phyloP scores from a whole-genome alignment of 139 green algal genomes.

The Chlorella sp. region DNA sequence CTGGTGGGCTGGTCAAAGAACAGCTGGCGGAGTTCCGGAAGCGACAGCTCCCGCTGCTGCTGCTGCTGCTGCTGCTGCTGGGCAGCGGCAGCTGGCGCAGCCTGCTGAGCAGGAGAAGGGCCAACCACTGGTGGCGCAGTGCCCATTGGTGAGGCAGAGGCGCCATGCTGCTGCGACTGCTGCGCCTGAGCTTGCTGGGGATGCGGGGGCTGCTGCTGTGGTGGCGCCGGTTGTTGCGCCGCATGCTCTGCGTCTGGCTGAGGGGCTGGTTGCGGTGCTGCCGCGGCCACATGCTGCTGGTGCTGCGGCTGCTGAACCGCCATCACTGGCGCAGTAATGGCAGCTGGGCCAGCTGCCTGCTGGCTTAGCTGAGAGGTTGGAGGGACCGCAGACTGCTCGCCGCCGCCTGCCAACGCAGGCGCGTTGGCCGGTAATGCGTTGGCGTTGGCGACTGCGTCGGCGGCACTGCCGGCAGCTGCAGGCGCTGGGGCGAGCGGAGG shows the following conservation, averaged over 20 bases:
- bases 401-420: too few species aligned
- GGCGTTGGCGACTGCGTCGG: too few species aligned
- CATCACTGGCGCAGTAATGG: too few species aligned
- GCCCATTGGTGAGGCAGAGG: not conserved
- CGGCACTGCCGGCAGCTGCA: too few species aligned
- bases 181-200: not conserved
- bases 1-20: conserved; percentile 27
- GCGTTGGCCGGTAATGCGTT: too few species aligned
- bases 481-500: too few species aligned
- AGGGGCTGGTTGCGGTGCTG: not conserved
- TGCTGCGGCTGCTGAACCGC: too few species aligned
- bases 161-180: not conserved
- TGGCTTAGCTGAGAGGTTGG: too few species aligned
- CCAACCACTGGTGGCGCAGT: not conserved
- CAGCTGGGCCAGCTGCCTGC: too few species aligned
- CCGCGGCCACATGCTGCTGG: not conserved
- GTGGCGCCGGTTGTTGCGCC: not conserved
- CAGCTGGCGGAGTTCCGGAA: conserved; percentile 1
- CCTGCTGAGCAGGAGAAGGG: too few species aligned
- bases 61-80: not conserved
- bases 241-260: not conserved
- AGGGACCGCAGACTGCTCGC: too few species aligned
- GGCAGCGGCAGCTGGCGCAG: not conserved
- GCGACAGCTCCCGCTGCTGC: not conserved
- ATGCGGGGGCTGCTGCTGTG: not conserved